phyloP scores from a whole-genome alignment of 2,329 filamentous ascomycete species.

The Aspergillus fischeri region DNA sequence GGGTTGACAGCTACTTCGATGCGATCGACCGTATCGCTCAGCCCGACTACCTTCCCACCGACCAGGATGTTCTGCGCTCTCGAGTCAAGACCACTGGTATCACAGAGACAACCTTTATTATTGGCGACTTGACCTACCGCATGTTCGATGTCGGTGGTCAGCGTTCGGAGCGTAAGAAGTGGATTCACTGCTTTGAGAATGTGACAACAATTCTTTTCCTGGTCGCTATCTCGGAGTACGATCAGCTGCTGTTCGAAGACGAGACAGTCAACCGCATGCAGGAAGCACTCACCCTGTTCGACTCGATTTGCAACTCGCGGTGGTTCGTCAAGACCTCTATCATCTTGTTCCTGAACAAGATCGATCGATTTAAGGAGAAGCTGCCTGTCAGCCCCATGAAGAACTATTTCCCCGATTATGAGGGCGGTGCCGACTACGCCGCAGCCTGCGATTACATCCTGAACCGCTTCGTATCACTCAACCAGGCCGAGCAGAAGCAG shows the following conservation, averaged over 20 bases:
- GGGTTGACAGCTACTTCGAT: slow-evolving; percentile 76
- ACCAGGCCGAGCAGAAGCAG: slow-evolving; percentile 99
- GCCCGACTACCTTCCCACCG: slow-evolving; percentile 89
- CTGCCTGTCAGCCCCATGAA: slow-evolving; percentile 69
- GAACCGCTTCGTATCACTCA: slow-evolving; percentile 95
- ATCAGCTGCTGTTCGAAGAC: slow-evolving; percentile 92
- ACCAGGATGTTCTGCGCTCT: slow-evolving; percentile 90
- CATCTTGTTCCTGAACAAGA: slow-evolving; percentile 72
- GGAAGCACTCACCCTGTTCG: slow-evolving; percentile 66
- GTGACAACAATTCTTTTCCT: slow-evolving; percentile 95
- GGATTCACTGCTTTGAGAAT: slow-evolving; percentile 99
- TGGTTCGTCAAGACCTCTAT: slow-evolving; percentile 72
- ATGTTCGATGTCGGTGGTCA: slow-evolving; percentile 98
- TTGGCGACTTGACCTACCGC: slow-evolving; percentile 87
- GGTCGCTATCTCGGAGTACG: slow-evolving; percentile 95
- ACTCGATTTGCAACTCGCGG: slow-evolving; percentile 68
- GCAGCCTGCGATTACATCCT: slow-evolving; percentile 98
- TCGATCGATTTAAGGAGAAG: slow-evolving; percentile 72
- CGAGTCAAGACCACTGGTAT: slow-evolving; percentile 98
- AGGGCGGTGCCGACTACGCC: slow-evolving; percentile 90
- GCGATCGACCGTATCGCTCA: slow-evolving; percentile 87
- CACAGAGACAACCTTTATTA: slow-evolving; percentile 93
- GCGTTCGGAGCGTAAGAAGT: slow-evolving; percentile 96
- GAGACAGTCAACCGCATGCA: slow-evolving; percentile 84
- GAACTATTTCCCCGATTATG: slow-evolving; percentile 73